Percentiles rank a stretch among this genome's conserved stretches.
Conservation (phyloP, 1,139 yeast genomes). For the Pneumocystis wakefieldiae region DNA sequence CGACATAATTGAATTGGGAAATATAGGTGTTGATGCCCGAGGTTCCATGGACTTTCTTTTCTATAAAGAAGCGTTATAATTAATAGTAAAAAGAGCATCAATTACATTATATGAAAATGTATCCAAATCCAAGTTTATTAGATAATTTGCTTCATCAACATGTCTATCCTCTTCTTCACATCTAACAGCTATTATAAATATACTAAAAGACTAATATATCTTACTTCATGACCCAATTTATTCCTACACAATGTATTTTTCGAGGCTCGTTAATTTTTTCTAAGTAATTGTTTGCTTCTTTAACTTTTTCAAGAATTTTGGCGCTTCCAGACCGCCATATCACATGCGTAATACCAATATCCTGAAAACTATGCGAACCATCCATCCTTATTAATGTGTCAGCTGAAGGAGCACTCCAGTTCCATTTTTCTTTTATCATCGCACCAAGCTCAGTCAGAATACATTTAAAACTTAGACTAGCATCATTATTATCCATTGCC, state of each 20-base stretch:
- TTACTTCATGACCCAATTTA: background rate
- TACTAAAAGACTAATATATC: slow-evolving; percentile 7
- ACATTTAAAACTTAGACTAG: slow-evolving; percentile 10
- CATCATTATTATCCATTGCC: slow-evolving; percentile 12
- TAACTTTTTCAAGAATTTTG: background rate
- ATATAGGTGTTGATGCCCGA: background rate
- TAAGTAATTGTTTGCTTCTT: background rate
- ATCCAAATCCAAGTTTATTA: background rate
- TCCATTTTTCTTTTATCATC: slow-evolving; percentile 2
- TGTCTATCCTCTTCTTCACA: background rate
- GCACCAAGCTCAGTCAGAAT: slow-evolving; percentile 14
- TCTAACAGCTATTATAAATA: slow-evolving; percentile 14
- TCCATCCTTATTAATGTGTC: slow-evolving; percentile 9
- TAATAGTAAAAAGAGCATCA: no score
- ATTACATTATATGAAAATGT: slow-evolving; percentile 1
- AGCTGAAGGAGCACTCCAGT: background rate
- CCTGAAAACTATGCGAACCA: slow-evolving; percentile 8
- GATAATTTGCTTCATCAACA: background rate
- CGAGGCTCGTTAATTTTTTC: background rate
- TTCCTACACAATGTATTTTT: background rate
- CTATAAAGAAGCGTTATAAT: background rate
- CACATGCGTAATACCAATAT: background rate
- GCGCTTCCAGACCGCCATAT: background rate
- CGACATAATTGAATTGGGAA: background rate
- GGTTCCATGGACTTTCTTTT: background rate